Base-by-base conservation (phyloP, 805 yeast species). In the Kuraishia floccosa region DNA sequence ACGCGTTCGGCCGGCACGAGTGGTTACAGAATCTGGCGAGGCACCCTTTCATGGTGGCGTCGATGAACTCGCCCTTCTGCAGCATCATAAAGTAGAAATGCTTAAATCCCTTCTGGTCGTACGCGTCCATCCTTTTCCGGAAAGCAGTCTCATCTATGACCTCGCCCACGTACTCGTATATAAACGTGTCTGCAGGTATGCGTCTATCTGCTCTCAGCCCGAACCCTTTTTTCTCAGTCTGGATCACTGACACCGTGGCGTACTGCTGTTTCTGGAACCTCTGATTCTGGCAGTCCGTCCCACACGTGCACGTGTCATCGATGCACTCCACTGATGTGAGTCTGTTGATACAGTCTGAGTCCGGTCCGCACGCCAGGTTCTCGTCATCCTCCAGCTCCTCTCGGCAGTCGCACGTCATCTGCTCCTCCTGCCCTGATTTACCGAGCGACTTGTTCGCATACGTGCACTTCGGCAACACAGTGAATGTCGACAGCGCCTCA, bases 61-160 rank as follows among this genome's bases (percentile, higher is more conserved):
- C 98, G 35, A 89, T 84, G 49, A 86, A 91, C 49, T 89, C 89
- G 36, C 85, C 86, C 50, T 77, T 82, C 44, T 85, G 91, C 36
- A 87, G 66, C 95, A 84, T 84, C 96, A 87, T 87, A 54, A 87
- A 87, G 56, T 87, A 87, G 44, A 87, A 87, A 54, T 87, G 96
- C 51, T 72, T 73, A 38, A 77, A 63, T 4, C 76, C 72, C 44
- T 67, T 67, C 23, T 61, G 56, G 45, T 81, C 93, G 52, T 89
- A 89, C 27, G 68, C 68, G 25, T 72, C 60, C 79, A 79, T 81
- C 37, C 96, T 67, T 30, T 62, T 62, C 30, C 84, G 63, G 52
- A 87, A 91, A n/a, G 72, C 59, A 13, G 59, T 56, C 46, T 85
- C 93, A 49, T 81, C 87, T 22, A 89, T 79, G 23, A 89, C 94